Percentiles rank a stretch among this genome's conserved stretches.
phyloP scores from a whole-genome alignment of 129 eudicot genomes.

The Centaurea solstitialis region DNA sequence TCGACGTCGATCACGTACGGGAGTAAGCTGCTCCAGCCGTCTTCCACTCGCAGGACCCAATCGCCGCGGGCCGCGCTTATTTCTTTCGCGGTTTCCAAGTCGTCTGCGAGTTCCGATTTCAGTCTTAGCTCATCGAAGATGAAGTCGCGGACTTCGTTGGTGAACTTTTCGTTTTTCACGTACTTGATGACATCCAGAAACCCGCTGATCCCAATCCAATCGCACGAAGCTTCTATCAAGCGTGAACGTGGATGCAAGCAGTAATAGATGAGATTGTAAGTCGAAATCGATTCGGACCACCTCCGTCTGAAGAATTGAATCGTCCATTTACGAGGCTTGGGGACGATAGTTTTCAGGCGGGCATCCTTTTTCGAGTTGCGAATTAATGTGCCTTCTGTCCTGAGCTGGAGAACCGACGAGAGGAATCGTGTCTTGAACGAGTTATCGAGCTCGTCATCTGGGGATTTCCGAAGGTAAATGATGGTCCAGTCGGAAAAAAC shows the following conservation, averaged over 20 bases:
- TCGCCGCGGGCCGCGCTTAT: constrained; percentile 57
- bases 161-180: constrained; percentile 5
- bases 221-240: not conserved
- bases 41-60: constrained; percentile 46
- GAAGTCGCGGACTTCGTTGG: constrained; percentile 17
- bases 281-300: constrained; percentile 50
- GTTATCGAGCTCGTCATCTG: constrained; percentile 11
- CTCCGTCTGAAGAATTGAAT: constrained; percentile 10
- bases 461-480: constrained; percentile 25
- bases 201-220: constrained; percentile 15
- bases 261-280: constrained; percentile 43
- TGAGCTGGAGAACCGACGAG: not conserved
- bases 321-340: too few relatives aligned
- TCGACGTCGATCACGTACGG: constrained; percentile 31
- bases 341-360: too few relatives aligned
- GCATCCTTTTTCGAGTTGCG: too few relatives aligned
- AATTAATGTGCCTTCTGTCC: too few relatives aligned
- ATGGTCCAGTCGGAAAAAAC: constrained; percentile 53
- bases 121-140: constrained; percentile 44
- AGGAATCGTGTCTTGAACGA: not conserved
- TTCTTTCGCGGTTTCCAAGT: constrained; percentile 51
- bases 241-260: constrained; percentile 28
- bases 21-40: constrained; percentile 28
- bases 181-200: constrained; percentile 35
- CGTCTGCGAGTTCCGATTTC: constrained; percentile 60